Percentiles rank a stretch among this genome's conserved stretches.
Evolutionary conservation across 164 flowering plant genomes (phyloP).

Genomic region (Macadamia integrifolia): DNA sequence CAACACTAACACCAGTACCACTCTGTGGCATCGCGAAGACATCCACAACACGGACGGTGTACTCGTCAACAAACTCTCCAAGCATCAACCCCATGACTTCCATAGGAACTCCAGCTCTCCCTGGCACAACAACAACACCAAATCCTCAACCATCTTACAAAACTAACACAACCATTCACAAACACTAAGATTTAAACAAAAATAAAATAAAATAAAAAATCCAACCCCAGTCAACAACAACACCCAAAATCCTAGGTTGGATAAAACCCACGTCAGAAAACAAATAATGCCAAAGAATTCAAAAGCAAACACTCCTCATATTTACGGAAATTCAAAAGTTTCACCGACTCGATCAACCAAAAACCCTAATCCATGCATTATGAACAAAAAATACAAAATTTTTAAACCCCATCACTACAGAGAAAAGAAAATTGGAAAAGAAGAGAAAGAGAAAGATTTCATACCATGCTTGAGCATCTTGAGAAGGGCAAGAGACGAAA

Average conservation of each 20-base stretch:
- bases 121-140: slow-evolving; percentile 23
- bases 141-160: too few relatives aligned
- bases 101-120: slow-evolving; percentile 99
- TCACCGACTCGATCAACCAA: background rate
- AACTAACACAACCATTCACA: background rate
- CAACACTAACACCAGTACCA: slow-evolving; percentile 99
- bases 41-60: slow-evolving; percentile 97
- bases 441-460: background rate
- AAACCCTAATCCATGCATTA: slow-evolving; percentile 6
- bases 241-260: slow-evolving; percentile 5
- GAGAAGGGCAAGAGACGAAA: slow-evolving; percentile 95
- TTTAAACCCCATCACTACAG: background rate
- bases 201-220: too few relatives aligned
- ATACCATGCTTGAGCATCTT: slow-evolving; percentile 99
- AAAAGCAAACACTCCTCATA: background rate
- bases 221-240: background rate
- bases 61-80: slow-evolving; percentile 97
- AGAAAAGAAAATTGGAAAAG: background rate
- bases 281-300: background rate
- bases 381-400: background rate
- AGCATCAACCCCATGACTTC: slow-evolving; percentile 99
- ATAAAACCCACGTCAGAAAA: background rate
- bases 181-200: background rate
- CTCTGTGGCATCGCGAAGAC: slow-evolving; percentile 99
- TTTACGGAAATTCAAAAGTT: background rate